Conservation (phyloP, 2,329 filamentous ascomycete genomes). For the Cladosporium phlei region DNA sequence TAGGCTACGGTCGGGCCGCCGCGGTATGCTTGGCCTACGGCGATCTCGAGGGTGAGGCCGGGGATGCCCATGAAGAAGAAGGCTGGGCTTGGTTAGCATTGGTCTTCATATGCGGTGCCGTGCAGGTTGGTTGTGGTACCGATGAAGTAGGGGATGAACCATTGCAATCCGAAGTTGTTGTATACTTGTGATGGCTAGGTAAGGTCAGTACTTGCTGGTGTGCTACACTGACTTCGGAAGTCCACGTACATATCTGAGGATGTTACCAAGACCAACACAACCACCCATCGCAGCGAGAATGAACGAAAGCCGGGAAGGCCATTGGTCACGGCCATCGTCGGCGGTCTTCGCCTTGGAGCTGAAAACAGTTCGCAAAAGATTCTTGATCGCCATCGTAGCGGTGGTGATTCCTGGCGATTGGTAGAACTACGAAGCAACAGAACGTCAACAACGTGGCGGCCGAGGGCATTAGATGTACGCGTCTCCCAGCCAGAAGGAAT, state of each 20-base stretch:
- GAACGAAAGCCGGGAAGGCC: conserved; percentile 53
- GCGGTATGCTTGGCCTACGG: conserved; percentile 50
- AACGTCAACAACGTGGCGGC: neutral
- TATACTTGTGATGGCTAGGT: conserved; percentile 52
- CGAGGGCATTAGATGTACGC: neutral
- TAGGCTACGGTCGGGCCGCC: conserved; percentile 23
- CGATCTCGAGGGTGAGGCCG: conserved; percentile 52
- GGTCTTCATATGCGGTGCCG: neutral
- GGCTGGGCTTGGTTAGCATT: conserved; percentile 24
- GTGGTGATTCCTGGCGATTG: neutral
- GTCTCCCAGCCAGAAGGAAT: neutral
- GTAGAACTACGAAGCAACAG: too few species aligned
- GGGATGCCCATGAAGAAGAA: conserved; percentile 56
- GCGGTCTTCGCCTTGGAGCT: conserved; percentile 21
- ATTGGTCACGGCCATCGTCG: conserved; percentile 48
- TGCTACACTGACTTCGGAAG: neutral
- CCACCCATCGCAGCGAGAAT: conserved; percentile 56
- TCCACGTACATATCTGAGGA: conserved; percentile 7
- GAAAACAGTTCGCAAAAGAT: conserved; percentile 11
- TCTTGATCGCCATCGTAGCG: conserved; percentile 11
- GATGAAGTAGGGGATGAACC: conserved; percentile 56
- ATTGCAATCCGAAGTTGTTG: conserved; percentile 57
- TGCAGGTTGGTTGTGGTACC: conserved; percentile 16
- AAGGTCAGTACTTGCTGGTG: neutral
- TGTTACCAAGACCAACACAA: conserved; percentile 54